Base-by-base conservation (phyloP, 805 yeast genomes). In the Middelhovenomyces tepae region DNA sequence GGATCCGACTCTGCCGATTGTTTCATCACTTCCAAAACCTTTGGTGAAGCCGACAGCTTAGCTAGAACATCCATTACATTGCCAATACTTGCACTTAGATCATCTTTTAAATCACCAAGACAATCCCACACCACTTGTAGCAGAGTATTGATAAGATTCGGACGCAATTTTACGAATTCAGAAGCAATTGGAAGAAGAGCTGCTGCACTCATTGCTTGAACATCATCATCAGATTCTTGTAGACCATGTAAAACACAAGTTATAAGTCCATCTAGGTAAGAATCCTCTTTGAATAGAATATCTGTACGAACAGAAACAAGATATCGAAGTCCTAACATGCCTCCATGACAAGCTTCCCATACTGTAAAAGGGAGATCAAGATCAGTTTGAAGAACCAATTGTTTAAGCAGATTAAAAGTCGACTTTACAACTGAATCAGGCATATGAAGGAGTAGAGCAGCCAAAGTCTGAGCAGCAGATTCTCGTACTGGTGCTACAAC, bases 261-360 rank as follows among this genome's bases (percentile, higher is more conserved):
- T 3, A 87, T 77, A 1, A 87, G 86, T 34, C 71, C 70, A 39
- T 79, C 79, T 22, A 91, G 62, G 20, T 77, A 54, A 15, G 57
- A 53, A 2, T 74, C 67, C 34, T 73, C 69, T 8, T 66, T 56
- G 20, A 78, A 63, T 15, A 89, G 61, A n/a, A 86, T 68, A 42
- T 82, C 91, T 0, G 85, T 75, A 46, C 94, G 69, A 3, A 89
- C 85, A 39, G 94, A 79, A 7, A 89, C 98, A 46, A 91, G 78
- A 56, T 91, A 91, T 33, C 94, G 67, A 33, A 91, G 64, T 0
- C 97, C 98, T 8, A 91, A 69, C 78, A 91, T 76, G 31, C 97
- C 99, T 46, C 97, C 98, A 63, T 91, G 98, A 38, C 91, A 82
- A 2, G 95, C 97, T 53, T 93, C 96, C 98, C 98, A 91, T 35